A percentile compares a stretch with the other conserved stretches of the same genome.
Evolutionary conservation across 345 rosid species (phyloP).

Genomic region (Ailanthus altissimus): DNA sequence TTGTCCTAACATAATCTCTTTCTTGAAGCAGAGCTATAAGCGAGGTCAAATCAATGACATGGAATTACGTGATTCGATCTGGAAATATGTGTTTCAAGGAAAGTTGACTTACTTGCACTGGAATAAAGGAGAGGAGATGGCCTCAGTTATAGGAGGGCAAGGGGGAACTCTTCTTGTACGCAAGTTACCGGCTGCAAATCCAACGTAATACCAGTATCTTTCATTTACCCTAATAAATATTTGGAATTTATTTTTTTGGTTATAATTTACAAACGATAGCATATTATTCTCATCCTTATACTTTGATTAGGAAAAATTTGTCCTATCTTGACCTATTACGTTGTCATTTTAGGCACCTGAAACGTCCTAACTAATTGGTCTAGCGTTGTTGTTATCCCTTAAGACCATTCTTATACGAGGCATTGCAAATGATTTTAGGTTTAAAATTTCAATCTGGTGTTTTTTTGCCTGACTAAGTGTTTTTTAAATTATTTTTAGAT

Average conservation of each 20-base stretch:
- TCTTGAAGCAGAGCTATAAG: slow-evolving; percentile 58
- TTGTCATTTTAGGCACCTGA: slow-evolving; percentile 4
- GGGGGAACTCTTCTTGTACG: slow-evolving; percentile 89
- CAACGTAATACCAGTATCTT: slow-evolving; percentile 46
- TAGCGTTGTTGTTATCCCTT: background rate
- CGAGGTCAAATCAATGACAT: slow-evolving; percentile 54
- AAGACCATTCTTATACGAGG: background rate
- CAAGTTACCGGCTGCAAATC: slow-evolving; percentile 65
- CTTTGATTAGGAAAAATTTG: background rate
- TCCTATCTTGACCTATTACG: background rate
- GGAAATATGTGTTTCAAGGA: slow-evolving; percentile 72
- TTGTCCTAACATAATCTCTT: slow-evolving; percentile 14
- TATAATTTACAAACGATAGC: background rate
- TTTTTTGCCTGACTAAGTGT: background rate
- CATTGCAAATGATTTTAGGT: background rate
- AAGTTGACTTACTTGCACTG: slow-evolving; percentile 75
- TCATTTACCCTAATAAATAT: background rate
- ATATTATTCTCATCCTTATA: background rate
- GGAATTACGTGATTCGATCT: slow-evolving; percentile 50
- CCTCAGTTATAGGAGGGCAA: slow-evolving; percentile 55
- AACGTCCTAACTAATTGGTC: background rate
- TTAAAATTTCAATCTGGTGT: background rate
- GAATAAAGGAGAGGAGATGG: slow-evolving; percentile 70
- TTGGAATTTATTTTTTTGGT: background rate
- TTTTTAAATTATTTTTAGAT: background rate